A percentile compares a stretch with the other conserved stretches of the same genome.
Evolutionary conservation across 768 basidiomycete genomes (phyloP).

Genomic region (Polyporus arcularius): DNA sequence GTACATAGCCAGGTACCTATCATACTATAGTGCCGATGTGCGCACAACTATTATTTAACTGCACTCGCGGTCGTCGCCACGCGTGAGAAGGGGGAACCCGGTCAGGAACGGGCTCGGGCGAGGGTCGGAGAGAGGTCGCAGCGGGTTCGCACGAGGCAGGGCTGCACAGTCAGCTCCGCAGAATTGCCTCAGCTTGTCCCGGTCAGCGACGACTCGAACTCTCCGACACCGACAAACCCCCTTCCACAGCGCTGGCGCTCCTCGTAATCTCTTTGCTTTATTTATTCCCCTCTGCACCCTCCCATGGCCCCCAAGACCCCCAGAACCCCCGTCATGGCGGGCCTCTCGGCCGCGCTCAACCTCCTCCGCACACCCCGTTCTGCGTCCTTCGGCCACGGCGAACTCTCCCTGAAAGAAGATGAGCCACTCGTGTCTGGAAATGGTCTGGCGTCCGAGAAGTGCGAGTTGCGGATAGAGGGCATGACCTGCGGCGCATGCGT

Average conservation of each 20-base stretch:
- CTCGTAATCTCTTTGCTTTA: slow-evolving; percentile 4
- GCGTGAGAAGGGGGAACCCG: too few species aligned
- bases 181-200: not conserved
- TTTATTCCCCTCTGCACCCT: slow-evolving; percentile 5
- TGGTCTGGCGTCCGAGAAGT: slow-evolving; percentile 45
- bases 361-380: slow-evolving; percentile 11
- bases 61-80: too few species aligned
- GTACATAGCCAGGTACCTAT: too few species aligned
- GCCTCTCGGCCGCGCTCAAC: slow-evolving; percentile 15
- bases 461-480: slow-evolving; percentile 81
- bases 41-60: too few species aligned
- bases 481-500: slow-evolving; percentile 93
- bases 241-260: slow-evolving; percentile 22
- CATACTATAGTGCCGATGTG: too few species aligned
- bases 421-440: slow-evolving; percentile 32
- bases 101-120: not conserved
- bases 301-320: slow-evolving; percentile 4
- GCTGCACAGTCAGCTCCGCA: not conserved
- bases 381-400: slow-evolving; percentile 27
- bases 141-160: not conserved
- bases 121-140: not conserved
- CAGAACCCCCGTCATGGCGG: slow-evolving; percentile 14
- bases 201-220: not conserved
- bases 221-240: slow-evolving; percentile 2
- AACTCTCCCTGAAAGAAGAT: slow-evolving; percentile 28